A percentile compares a stretch with the other conserved stretches of the same genome.
phyloP scores from a whole-genome alignment of 805 yeast species.

The Kodamaea kaohsiungensis region DNA sequence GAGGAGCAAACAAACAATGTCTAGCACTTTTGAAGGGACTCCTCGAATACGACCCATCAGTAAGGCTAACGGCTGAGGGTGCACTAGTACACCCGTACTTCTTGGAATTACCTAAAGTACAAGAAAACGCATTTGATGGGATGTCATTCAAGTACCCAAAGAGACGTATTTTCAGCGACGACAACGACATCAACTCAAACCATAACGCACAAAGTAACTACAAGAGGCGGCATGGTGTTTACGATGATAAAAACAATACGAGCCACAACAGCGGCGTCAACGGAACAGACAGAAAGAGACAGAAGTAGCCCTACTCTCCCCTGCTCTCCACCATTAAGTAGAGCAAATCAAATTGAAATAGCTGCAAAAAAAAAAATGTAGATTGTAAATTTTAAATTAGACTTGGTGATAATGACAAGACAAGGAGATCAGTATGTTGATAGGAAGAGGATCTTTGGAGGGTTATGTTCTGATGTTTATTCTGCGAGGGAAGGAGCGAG shows the following conservation, averaged over 20 bases:
- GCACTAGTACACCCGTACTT: conserved; percentile 82
- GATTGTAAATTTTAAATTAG: not conserved
- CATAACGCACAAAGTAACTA: conserved; percentile 21
- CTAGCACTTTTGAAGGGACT: conserved; percentile 62
- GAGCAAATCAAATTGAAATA: conserved; percentile 5
- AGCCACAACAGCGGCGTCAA: conserved; percentile 18
- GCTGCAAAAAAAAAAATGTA: not conserved
- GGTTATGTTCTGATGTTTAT: conserved; percentile 38
- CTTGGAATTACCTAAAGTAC: conserved; percentile 64
- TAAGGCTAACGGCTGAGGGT: conserved; percentile 73
- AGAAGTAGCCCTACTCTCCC: conserved; percentile 15
- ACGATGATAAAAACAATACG: conserved; percentile 8
- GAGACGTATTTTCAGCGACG: conserved; percentile 84
- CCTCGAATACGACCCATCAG: conserved; percentile 80
- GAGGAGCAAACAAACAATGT: conserved; percentile 71
- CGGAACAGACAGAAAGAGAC: conserved; percentile 26
- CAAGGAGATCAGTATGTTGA: conserved; percentile 17
- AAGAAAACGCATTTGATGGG: conserved; percentile 78
- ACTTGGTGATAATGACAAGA: not conserved
- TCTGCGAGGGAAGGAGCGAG: conserved; percentile 17
- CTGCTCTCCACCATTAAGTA: no score
- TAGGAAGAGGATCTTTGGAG: conserved; percentile 27
- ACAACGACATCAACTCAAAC: conserved; percentile 64
- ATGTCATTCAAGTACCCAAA: conserved; percentile 75
- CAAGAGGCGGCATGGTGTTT: conserved; percentile 27